Percentiles rank a stretch among this genome's conserved stretches.
These are phyloP conservation scores for Zalaria sp. DNA, from an alignment of 2,329 filamentous ascomycete species.

Conservation along the genomic window DNA sequence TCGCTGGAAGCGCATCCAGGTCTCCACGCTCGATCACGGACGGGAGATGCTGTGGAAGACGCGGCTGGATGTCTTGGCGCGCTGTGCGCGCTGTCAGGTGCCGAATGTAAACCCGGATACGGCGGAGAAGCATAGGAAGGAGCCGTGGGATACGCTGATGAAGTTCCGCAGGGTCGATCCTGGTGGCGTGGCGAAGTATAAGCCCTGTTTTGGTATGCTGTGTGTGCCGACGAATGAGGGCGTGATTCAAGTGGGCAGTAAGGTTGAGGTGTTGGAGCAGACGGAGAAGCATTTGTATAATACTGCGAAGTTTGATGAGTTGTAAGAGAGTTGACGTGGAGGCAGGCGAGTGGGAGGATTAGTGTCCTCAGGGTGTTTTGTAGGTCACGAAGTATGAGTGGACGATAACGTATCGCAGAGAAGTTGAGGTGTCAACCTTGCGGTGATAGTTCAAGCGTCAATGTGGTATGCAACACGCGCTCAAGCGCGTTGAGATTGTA, in stretches of 20 bases:
- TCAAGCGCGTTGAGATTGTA: no score
- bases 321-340: constrained; percentile 8
- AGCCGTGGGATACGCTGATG: constrained; percentile 50
- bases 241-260: constrained; percentile 42
- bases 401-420: no score
- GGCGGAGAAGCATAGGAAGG: constrained; percentile 40
- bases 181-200: constrained; percentile 45
- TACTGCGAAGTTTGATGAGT: constrained; percentile 16
- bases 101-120: constrained; percentile 53
- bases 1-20: constrained; percentile 44
- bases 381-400: no score
- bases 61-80: constrained; percentile 42
- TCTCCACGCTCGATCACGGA: constrained; percentile 20
- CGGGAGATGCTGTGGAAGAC: constrained; percentile 23
- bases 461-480: no score
- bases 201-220: constrained; percentile 55
- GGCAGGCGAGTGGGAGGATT: neutral
- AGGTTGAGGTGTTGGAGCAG: constrained; percentile 41
- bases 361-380: neutral
- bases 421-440: no score
- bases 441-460: no score
- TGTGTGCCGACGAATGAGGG: constrained; percentile 44
- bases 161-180: constrained; percentile 45
- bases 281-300: constrained; percentile 44
- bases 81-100: constrained; percentile 47